phyloP scores from a whole-genome alignment of 495 filamentous ascomycete species.

The Podospora conica region DNA sequence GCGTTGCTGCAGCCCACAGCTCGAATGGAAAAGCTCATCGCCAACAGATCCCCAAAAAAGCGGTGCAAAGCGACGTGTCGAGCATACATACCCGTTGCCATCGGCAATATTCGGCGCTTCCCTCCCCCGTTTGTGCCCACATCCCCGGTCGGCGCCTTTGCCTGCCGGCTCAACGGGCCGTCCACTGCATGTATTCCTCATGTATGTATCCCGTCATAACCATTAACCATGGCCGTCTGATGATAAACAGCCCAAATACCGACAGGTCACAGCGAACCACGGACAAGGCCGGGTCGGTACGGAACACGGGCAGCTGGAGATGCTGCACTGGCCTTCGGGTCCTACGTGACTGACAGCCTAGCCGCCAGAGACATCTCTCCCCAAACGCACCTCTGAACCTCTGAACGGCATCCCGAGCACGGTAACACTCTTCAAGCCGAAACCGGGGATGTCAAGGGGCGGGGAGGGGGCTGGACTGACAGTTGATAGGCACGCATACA shows the following conservation, averaged over 20 bases:
- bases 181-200: background rate
- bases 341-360: background rate
- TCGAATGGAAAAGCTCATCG: no score
- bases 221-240: background rate
- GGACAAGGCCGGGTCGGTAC: background rate
- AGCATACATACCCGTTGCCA: background rate
- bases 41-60: no score
- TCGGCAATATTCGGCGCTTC: background rate
- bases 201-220: background rate
- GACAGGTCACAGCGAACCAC: background rate
- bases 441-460: no score
- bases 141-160: background rate
- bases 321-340: background rate
- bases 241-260: background rate
- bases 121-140: background rate
- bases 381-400: background rate
- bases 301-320: background rate
- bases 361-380: background rate
- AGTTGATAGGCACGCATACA: background rate
- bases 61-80: background rate
- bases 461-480: no score
- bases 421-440: no score
- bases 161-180: background rate
- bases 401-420: no score
- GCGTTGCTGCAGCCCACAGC: background rate